These are phyloP conservation scores for Arachis monticola DNA, from an alignment of 331 rosid species.

Conservation along the genomic window DNA sequence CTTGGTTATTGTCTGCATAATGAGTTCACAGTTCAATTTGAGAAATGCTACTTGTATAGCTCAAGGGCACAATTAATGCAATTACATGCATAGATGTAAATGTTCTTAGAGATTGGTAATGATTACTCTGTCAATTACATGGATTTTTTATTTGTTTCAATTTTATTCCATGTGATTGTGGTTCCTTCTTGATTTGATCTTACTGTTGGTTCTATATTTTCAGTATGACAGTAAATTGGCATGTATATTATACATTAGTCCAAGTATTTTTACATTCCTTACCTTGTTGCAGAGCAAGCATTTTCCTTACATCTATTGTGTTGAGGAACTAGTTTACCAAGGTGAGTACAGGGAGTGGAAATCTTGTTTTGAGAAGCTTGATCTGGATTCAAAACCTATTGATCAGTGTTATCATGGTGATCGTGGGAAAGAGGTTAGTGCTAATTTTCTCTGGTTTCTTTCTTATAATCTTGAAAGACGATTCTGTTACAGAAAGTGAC, in stretches of 20 bases:
- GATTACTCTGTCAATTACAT: not conserved
- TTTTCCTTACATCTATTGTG: constrained; percentile 78
- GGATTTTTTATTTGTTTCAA: constrained; percentile 2
- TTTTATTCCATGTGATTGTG: not conserved
- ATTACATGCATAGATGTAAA: too few relatives aligned
- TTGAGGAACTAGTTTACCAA: constrained; percentile 57
- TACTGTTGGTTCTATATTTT: constrained; percentile 1
- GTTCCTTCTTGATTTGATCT: constrained; percentile 22
- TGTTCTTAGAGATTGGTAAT: not conserved
- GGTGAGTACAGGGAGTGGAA: constrained; percentile 59
- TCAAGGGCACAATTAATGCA: too few relatives aligned
- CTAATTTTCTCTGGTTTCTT: constrained; percentile 12
- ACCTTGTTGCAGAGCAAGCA: constrained; percentile 60
- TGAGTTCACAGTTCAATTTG: not conserved
- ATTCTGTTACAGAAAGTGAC: not conserved
- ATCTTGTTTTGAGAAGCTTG: constrained; percentile 69
- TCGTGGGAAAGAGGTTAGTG: constrained; percentile 73
- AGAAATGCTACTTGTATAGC: too few relatives aligned
- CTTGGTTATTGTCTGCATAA: not conserved
- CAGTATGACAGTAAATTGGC: constrained; percentile 5
- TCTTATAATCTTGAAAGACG: constrained; percentile 3
- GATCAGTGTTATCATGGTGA: constrained; percentile 65
- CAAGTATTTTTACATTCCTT: not conserved
- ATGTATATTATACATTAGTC: not conserved
- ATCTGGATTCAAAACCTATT: constrained; percentile 64